phyloP scores from a whole-genome alignment of 2,329 filamentous ascomycete genomes.

The Parasarocladium wereldwijsianum region DNA sequence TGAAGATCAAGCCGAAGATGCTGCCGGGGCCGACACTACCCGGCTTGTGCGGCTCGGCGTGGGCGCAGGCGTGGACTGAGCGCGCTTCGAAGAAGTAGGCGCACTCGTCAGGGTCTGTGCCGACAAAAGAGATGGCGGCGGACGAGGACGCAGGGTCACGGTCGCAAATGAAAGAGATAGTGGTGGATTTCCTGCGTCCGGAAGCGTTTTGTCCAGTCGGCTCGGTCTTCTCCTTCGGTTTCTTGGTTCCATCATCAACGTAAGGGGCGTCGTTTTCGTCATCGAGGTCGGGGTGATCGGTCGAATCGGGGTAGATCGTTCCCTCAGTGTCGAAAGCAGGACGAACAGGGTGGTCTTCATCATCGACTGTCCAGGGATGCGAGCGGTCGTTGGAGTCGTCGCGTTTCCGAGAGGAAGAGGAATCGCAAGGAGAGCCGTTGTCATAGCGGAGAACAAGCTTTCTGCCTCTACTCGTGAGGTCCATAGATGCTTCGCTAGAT shows the following conservation, averaged over 20 bases:
- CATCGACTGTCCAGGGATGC: conserved; percentile 13
- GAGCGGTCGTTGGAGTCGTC: conserved; percentile 20
- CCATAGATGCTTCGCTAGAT: conserved; percentile 30
- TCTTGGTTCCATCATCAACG: conserved; percentile 14
- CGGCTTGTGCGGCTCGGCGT: conserved; percentile 54
- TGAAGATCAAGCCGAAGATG: conserved; percentile 77
- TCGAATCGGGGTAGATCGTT: conserved; percentile 20
- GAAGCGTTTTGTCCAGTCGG: conserved; percentile 11
- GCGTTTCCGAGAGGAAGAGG: too few relatives aligned
- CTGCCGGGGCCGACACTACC: conserved; percentile 56
- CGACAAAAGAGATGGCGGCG: conserved; percentile 70
- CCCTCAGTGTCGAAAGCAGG: conserved; percentile 10
- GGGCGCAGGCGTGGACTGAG: conserved; percentile 64
- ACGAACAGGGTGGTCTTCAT: conserved; percentile 12
- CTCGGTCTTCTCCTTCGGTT: conserved; percentile 14
- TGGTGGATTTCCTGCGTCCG: conserved; percentile 64
- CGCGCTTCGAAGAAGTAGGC: conserved; percentile 92
- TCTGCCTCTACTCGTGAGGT: conserved; percentile 46
- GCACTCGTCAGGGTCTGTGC: conserved; percentile 72
- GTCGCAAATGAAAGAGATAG: conserved; percentile 90
- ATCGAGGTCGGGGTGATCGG: conserved; percentile 7
- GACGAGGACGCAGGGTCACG: conserved; percentile 55
- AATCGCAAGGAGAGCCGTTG: conserved; percentile 64
- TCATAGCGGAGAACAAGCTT: conserved; percentile 68
- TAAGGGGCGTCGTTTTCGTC: too few relatives aligned